Base-by-base conservation (phyloP, 768 basidiomycete genomes). In the Termitomyces sp. region DNA sequence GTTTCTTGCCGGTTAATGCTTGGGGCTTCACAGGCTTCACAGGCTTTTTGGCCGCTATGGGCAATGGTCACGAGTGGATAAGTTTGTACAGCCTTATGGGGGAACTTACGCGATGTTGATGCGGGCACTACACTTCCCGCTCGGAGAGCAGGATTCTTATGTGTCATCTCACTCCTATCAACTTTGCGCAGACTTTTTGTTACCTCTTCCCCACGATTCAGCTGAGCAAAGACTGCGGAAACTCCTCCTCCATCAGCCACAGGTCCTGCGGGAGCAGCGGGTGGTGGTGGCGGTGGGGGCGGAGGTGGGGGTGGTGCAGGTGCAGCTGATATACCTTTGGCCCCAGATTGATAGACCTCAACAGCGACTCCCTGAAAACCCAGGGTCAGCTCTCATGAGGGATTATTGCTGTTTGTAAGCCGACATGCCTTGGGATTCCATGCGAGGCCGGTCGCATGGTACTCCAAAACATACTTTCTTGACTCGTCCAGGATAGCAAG, bases 81-180 rank as follows among this genome's bases (percentile, higher is more conserved):
- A n/a, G 33, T 24, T 35, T 49, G 20, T 20, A 24, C 52, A 45
- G 26, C 40, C 22, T 32, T 52, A 2, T 24, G 5, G n/a, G 55
- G 55, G 44, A 24, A 55, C 68, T 60, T 24, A 74, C 74, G 59
- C 57, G 71, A 35, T 62, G 72, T 56, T 16, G 79, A 63, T 51
- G 74, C 68, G 1, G 72, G 67, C 48, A 79, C 74, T 63, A 78
- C 74, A 56, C 71, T 65, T 70, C 78, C 67, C 77, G 91, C 83
- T 32, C 97, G 76, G 38, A 99, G 73, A 10, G 85, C 81, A 0
- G 97, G 96, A 66, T 99, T 98, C 80, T 99, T 98, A 78, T 99
- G 97, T 3, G 94, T 98, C 94, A 96, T 95, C 71, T 98, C 89
- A 61, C 91, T 94, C 77, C 86, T 89, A 68, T 94, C 92, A 30